Percentiles rank a stretch among this genome's conserved stretches.
These are phyloP conservation scores for Schizonepeta tenuifolia DNA, from an alignment of 257 asterid species.

Conservation along the genomic window DNA sequence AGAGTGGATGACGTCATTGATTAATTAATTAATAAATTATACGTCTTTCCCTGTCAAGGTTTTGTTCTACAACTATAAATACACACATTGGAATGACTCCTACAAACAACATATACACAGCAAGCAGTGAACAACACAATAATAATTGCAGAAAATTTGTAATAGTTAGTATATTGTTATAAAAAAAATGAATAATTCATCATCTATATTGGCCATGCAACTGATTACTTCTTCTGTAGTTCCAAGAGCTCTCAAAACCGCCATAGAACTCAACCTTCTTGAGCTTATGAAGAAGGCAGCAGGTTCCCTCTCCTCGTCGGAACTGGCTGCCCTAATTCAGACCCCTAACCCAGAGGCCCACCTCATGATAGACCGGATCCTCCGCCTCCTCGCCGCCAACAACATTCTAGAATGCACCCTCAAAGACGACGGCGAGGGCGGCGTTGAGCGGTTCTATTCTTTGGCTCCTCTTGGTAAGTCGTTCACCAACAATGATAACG, in stretches of 20 bases:
- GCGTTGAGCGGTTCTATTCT: conserved; percentile 35
- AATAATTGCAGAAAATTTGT: too few species aligned
- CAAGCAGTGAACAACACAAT: too few species aligned
- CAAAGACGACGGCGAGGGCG: background rate
- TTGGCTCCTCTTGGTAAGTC: conserved; percentile 39
- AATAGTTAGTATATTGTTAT: too few species aligned
- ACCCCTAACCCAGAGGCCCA: background rate
- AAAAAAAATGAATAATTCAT: too few species aligned
- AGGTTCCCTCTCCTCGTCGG: background rate
- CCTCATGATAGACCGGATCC: background rate
- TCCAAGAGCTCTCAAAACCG: background rate
- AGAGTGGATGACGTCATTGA: too few species aligned
- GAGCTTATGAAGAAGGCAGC: background rate
- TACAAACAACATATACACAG: too few species aligned
- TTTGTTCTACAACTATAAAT: too few species aligned
- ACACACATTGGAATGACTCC: too few species aligned
- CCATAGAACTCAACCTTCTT: background rate
- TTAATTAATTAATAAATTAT: too few species aligned
- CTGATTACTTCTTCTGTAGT: background rate
- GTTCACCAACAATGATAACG: conserved; percentile 40
- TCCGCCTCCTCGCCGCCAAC: conserved; percentile 10
- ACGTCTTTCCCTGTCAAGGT: too few species aligned
- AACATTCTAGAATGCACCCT: conserved; percentile 29
- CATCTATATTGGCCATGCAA: background rate
- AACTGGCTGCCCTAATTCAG: background rate